Conservation (phyloP, 1,139 yeast species). For the Chernovozyma sophiae-reginae region DNA sequence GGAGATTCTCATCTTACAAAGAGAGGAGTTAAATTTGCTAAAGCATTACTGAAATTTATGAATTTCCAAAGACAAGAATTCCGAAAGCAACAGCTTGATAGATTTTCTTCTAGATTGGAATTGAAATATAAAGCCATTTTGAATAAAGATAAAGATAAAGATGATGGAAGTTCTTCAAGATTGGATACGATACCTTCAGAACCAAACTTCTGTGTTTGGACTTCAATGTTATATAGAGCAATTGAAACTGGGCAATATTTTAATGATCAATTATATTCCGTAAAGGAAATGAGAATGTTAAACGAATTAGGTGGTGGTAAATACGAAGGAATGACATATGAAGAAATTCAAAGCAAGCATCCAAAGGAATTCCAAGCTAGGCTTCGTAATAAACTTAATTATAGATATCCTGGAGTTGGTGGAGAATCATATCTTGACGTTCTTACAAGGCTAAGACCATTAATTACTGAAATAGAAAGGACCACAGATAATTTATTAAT, state of each 20-base stretch:
- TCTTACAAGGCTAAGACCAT: constrained; percentile 80
- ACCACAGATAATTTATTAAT: constrained; percentile 83
- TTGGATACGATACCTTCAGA: constrained; percentile 46
- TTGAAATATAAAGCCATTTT: constrained; percentile 33
- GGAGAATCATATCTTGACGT: constrained; percentile 95
- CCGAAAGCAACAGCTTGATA: constrained; percentile 57
- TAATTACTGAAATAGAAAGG: constrained; percentile 89
- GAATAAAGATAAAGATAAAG: constrained; percentile 7
- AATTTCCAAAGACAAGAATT: constrained; percentile 68
- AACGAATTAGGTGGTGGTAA: constrained; percentile 92
- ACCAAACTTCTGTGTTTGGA: constrained; percentile 87
- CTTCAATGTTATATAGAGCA: constrained; percentile 78
- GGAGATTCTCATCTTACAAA: constrained; percentile 82
- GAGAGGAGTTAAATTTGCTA: constrained; percentile 72
- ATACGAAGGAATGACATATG: constrained; percentile 88
- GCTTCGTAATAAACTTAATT: constrained; percentile 68
- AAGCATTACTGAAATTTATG: constrained; percentile 71
- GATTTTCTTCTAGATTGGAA: constrained; percentile 43
- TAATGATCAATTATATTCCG: constrained; percentile 67
- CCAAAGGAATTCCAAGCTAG: constrained; percentile 82
- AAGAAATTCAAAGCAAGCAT: constrained; percentile 63
- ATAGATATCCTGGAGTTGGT: constrained; percentile 95
- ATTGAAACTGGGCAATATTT: constrained; percentile 75
- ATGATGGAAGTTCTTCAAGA: constrained; percentile 21
- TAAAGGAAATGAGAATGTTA: constrained; percentile 89